A percentile compares a stretch with the other conserved stretches of the same genome.
Evolutionary conservation across 2,329 filamentous ascomycete genomes (phyloP).

Genomic region (Pseudogymnoascus sp.): DNA sequence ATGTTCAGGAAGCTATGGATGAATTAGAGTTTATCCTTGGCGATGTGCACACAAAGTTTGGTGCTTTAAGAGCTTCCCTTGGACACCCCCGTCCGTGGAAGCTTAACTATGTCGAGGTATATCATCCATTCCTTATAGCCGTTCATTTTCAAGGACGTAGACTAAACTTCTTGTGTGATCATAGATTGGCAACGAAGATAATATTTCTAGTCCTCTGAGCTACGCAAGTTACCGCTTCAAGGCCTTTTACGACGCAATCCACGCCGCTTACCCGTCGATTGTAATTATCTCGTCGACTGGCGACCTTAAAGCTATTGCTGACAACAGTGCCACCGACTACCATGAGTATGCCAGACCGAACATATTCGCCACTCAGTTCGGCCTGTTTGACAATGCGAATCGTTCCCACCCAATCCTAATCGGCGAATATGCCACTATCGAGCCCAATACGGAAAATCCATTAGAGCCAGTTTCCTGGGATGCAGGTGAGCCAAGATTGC

Average conservation of each 20-base stretch:
- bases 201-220: constrained; percentile 34
- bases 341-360: constrained; percentile 26
- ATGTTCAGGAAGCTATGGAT: constrained; percentile 43
- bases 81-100: constrained; percentile 46
- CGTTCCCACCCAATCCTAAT: constrained; percentile 22
- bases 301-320: constrained; percentile 19
- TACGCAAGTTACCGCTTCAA: constrained; percentile 39
- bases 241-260: constrained; percentile 44
- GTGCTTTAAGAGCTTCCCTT: constrained; percentile 41
- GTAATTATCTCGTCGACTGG: constrained; percentile 34
- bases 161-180: not conserved
- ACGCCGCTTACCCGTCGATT: constrained; percentile 35
- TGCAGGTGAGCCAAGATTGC: constrained; percentile 13
- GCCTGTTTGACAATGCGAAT: constrained; percentile 20
- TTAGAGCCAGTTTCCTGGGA: constrained; percentile 16
- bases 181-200: constrained; percentile 33
- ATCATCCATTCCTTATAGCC: constrained; percentile 19
- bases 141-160: not conserved
- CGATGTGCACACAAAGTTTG: constrained; percentile 38
- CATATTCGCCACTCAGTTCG: constrained; percentile 22
- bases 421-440: constrained; percentile 27
- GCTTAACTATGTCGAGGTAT: constrained; percentile 47
- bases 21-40: constrained; percentile 49
- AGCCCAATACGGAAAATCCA: constrained; percentile 19
- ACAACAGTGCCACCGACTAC: constrained; percentile 18